Conservation (phyloP, 306 rosid genomes). For the Cicer chorassanicum region DNA sequence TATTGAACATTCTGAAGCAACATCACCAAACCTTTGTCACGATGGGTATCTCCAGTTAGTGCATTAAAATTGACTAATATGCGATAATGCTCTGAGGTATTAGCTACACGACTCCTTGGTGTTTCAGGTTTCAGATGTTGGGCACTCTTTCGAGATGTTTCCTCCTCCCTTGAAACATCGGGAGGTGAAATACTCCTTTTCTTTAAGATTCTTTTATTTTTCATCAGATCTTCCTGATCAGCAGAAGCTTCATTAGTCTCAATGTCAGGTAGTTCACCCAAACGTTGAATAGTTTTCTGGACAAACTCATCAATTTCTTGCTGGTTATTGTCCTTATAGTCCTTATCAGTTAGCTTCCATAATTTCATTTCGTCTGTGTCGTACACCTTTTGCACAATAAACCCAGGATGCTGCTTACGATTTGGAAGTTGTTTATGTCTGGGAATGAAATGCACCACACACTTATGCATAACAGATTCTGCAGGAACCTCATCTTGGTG, state of each 20-base stretch:
- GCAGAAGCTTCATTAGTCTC: constrained; percentile 63
- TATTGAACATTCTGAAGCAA: constrained; percentile 67
- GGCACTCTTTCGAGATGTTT: constrained; percentile 58
- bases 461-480: constrained; percentile 96
- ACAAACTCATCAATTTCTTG: constrained; percentile 90
- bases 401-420: constrained; percentile 92
- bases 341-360: constrained; percentile 96
- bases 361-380: constrained; percentile 86
- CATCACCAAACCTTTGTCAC: constrained; percentile 84
- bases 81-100: constrained; percentile 60
- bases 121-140: constrained; percentile 72
- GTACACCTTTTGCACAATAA: constrained; percentile 89
- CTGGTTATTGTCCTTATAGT: constrained; percentile 81
- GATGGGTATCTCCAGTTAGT: constrained; percentile 73
- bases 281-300: constrained; percentile 75
- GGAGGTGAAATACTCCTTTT: constrained; percentile 74
- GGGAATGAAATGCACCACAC: constrained; percentile 95
- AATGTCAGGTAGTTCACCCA: constrained; percentile 83
- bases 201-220: constrained; percentile 65
- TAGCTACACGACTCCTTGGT: constrained; percentile 65
- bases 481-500: constrained; percentile 97
- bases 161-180: constrained; percentile 82
- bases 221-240: constrained; percentile 75
- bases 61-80: constrained; percentile 60
- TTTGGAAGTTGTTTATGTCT: constrained; percentile 81